phyloP scores from a whole-genome alignment of 2,329 filamentous ascomycete genomes.

The Neofusicoccum cordaticola region DNA sequence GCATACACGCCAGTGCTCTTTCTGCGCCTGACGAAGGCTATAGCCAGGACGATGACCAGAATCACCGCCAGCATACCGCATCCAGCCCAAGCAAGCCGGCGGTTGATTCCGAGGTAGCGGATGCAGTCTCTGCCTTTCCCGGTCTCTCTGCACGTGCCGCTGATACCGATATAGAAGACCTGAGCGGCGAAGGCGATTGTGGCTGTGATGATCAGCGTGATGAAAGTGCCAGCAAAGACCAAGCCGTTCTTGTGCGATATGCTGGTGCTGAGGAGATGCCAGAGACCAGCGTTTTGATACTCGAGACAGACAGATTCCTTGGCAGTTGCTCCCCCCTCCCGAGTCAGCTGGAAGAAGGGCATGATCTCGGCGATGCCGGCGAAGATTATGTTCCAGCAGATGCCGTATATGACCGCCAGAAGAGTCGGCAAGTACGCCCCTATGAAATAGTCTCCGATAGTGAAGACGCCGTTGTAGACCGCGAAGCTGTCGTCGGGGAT shows the following conservation, averaged over 20 bases:
- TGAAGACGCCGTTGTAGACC: neutral
- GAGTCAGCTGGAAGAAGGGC: conserved; percentile 5
- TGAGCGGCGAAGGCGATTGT: conserved; percentile 14
- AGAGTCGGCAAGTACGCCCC: conserved; percentile 17
- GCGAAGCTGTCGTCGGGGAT: neutral
- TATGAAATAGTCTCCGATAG: conserved; percentile 19
- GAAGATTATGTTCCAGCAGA: conserved; percentile 16
- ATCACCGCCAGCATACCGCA: neutral
- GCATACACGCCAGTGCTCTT: neutral
- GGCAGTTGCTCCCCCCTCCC: neutral
- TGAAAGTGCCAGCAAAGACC: conserved; percentile 8
- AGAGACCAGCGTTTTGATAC: neutral
- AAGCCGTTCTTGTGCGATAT: conserved; percentile 1
- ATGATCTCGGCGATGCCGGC: conserved; percentile 13
- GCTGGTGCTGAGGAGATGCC: neutral
- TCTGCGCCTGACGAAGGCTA: neutral
- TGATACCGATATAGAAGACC: conserved; percentile 13
- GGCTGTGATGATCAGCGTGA: neutral
- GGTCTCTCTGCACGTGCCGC: conserved; percentile 1
- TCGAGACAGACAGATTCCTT: neutral
- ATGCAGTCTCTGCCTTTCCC: neutral
- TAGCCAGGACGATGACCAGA: neutral
- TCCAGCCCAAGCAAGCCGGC: neutral
- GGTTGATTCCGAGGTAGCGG: neutral
- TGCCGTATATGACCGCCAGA: conserved; percentile 10